A percentile compares a stretch with the other conserved stretches of the same genome.
Evolutionary conservation across 306 rosid genomes (phyloP).

Genomic region (Calophaca sinica): DNA sequence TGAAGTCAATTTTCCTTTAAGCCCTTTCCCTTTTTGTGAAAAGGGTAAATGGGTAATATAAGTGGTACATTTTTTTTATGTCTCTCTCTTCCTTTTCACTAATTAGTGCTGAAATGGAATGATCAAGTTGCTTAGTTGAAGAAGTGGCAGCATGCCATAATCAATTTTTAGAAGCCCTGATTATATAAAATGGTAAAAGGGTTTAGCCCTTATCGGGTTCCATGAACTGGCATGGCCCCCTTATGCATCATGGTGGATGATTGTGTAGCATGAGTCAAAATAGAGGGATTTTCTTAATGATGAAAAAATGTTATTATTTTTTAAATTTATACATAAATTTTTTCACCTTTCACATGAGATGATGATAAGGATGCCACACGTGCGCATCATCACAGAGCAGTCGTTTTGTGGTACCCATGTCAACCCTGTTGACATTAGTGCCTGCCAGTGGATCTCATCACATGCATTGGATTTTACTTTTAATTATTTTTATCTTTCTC

Average conservation of each 20-base stretch:
- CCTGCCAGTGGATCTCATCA: slow-evolving; percentile 48
- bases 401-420: slow-evolving; percentile 62
- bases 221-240: slow-evolving; percentile 59
- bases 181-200: slow-evolving; percentile 26
- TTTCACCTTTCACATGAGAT: slow-evolving; percentile 49
- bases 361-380: slow-evolving; percentile 82
- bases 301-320: slow-evolving; percentile 26
- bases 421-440: slow-evolving; percentile 77
- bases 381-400: slow-evolving; percentile 70
- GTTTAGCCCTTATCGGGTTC: slow-evolving; percentile 24
- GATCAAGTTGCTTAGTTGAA: slow-evolving; percentile 60
- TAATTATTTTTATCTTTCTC: background rate
- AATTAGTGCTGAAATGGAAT: slow-evolving; percentile 45
- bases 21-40: slow-evolving; percentile 25
- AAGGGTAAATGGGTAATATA: slow-evolving; percentile 37
- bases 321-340: too few species aligned
- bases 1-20: slow-evolving; percentile 42
- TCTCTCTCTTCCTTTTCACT: slow-evolving; percentile 4
- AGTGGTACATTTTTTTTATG: slow-evolving; percentile 2
- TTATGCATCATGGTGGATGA: slow-evolving; percentile 59
- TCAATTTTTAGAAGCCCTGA: slow-evolving; percentile 46
- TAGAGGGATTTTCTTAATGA: slow-evolving; percentile 61
- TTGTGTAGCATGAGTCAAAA: slow-evolving; percentile 67
- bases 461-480: slow-evolving; percentile 47
- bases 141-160: slow-evolving; percentile 51